These are phyloP conservation scores for Mrakia gelida DNA, from an alignment of 768 basidiomycete species.

Conservation along the genomic window DNA sequence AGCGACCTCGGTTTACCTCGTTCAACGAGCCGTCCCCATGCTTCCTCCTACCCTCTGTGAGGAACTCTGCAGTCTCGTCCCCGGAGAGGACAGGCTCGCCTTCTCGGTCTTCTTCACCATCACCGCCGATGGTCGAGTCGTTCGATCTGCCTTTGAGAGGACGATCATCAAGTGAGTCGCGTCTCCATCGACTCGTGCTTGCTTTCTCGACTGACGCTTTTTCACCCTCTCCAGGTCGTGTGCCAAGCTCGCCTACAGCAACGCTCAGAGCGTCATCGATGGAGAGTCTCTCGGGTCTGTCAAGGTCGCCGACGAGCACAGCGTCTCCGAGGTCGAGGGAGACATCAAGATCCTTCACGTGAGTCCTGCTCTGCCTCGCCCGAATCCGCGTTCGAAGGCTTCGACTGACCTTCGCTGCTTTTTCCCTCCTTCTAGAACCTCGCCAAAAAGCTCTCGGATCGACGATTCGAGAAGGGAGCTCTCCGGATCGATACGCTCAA, in stretches of 20 bases:
- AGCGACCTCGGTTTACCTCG: slow-evolving; percentile 85
- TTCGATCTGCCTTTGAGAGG: slow-evolving; percentile 89
- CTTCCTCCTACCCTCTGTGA: slow-evolving; percentile 89
- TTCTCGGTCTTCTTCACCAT: slow-evolving; percentile 87
- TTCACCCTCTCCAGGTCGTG: slow-evolving; percentile 59
- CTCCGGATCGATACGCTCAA: slow-evolving; percentile 65
- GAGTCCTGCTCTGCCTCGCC: slow-evolving; percentile 12
- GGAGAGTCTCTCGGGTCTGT: slow-evolving; percentile 58
- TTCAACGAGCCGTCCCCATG: slow-evolving; percentile 96
- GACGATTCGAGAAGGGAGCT: slow-evolving; percentile 75
- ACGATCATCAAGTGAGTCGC: slow-evolving; percentile 74
- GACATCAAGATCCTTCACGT: slow-evolving; percentile 69
- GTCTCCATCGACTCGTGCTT: neutral
- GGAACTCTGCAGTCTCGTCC: slow-evolving; percentile 84
- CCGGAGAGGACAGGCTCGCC: slow-evolving; percentile 80
- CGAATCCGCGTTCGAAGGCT: neutral
- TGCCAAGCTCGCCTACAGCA: slow-evolving; percentile 74
- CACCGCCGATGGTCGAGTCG: slow-evolving; percentile 69
- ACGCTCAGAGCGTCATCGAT: slow-evolving; percentile 77
- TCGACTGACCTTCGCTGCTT: neutral
- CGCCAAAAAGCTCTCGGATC: slow-evolving; percentile 65
- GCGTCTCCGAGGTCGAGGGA: slow-evolving; percentile 58
- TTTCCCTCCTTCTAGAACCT: slow-evolving; percentile 46
- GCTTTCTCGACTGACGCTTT: neutral
- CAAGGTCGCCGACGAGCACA: slow-evolving; percentile 57